Evolutionary conservation across 305 asterid species (phyloP).

Genomic region (Withania somnifera): DNA sequence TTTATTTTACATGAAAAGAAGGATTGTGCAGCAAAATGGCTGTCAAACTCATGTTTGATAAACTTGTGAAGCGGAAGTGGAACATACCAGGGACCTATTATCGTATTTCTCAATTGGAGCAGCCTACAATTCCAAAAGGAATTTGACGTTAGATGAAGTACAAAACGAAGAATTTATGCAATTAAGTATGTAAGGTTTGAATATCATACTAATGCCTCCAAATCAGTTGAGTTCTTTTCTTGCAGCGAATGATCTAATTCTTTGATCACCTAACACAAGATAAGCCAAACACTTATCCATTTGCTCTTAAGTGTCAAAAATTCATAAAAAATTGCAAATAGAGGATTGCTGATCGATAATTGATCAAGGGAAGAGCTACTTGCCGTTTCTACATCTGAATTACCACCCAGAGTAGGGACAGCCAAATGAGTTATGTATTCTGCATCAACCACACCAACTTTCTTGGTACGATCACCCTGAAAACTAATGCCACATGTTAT

Average conservation of each 20-base stretch:
- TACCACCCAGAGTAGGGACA: slow-evolving; percentile 73
- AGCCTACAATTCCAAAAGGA: slow-evolving; percentile 24
- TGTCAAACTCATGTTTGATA: no score
- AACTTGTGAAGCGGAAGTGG: neutral
- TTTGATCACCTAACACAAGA: slow-evolving; percentile 6
- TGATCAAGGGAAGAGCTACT: neutral
- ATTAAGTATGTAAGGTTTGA: neutral
- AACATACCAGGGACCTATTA: slow-evolving; percentile 55
- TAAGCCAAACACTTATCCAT: neutral
- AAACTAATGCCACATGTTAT: neutral
- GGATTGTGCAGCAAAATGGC: no score
- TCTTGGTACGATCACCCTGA: slow-evolving; percentile 73
- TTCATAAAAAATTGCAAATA: neutral
- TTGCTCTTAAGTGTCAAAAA: neutral
- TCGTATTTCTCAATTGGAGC: slow-evolving; percentile 14
- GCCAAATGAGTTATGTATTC: slow-evolving; percentile 77
- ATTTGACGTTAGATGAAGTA: neutral
- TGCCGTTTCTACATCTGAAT: slow-evolving; percentile 23
- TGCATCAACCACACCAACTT: slow-evolving; percentile 82
- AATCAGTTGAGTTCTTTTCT: slow-evolving; percentile 18
- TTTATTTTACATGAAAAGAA: no score
- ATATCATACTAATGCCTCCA: slow-evolving; percentile 27
- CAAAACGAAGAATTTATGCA: neutral
- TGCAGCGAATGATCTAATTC: slow-evolving; percentile 12
- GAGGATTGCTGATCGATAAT: neutral